Evolutionary conservation across 768 basidiomycete genomes (phyloP), one percentile per base, ranked within the genome.

Genomic region (Leccinum sublutescens): DNA sequence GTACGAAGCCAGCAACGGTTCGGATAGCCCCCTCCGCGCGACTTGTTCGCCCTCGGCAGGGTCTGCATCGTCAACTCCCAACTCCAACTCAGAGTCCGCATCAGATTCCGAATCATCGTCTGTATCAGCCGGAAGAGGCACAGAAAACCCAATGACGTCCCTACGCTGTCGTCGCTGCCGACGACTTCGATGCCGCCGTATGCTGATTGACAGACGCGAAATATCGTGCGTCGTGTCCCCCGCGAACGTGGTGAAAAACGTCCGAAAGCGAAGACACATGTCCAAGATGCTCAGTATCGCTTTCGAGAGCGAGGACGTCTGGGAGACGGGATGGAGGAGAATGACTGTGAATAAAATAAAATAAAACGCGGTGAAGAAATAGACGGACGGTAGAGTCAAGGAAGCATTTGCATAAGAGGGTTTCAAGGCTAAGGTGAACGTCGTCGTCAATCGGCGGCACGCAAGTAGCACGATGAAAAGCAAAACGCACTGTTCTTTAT

Each of bases 281-380:
- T 93, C 89, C 25, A 93, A 77, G 59, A 91, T 80, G 8, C 85
- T 84, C 21, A 88, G 61, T 50, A 93, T 82, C 23, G 86, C 82
- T 61, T 82, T 82, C 66, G 85, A 84, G 8, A 91, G 75, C 17
- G 86, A 78, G 0, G 81, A 77, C 19, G 86, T 86, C 89, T 92
- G 10, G 49, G 27, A 38, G n/a, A 23, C 40, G 14, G 11, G 12
- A 49, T 15, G 4, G 14, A 23, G 6, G 8, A 47, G n/a, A 52
- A 27, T n/a, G 29, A 12, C 5, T 23, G 14, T 1, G 23, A 56
- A 29, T 2, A 3, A 55, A 29, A 11, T 17, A 17, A 17, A 17
- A 38, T 38, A 17, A 17, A 8, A 17, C 7, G 14, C 34, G 5
- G 38, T 8, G 38, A 10, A 7, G 27, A 14, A 15, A 60, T 54